Conservation (phyloP, 2,329 filamentous ascomycete genomes). For the Fusarium acutatum region DNA sequence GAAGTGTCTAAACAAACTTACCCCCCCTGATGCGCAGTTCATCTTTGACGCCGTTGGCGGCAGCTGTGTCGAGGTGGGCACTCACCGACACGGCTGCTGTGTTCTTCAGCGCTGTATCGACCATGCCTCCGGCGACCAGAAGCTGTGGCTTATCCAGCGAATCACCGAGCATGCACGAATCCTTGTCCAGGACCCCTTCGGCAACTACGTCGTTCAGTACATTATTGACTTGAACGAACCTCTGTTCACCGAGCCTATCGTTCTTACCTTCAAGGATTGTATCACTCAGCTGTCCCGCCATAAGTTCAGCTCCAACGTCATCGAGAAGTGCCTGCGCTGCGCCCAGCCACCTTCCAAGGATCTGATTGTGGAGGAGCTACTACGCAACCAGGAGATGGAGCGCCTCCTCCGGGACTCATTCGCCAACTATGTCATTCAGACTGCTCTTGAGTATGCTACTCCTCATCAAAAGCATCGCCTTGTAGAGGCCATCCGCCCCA, state of each 20-base stretch:
- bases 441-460: slow-evolving; percentile 86
- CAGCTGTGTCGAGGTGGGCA: slow-evolving; percentile 89
- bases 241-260: slow-evolving; percentile 87
- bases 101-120: slow-evolving; percentile 98
- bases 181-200: slow-evolving; percentile 95
- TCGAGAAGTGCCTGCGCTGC: slow-evolving; percentile 94
- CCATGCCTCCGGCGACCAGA: slow-evolving; percentile 90
- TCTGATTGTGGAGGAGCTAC: slow-evolving; percentile 85
- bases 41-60: slow-evolving; percentile 94
- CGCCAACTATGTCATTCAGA: slow-evolving; percentile 98
- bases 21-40: slow-evolving; percentile 85
- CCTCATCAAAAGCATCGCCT: slow-evolving; percentile 76
- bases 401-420: slow-evolving; percentile 90
- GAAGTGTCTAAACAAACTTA: slow-evolving; percentile 96
- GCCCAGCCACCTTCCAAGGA: slow-evolving; percentile 78
- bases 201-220: slow-evolving; percentile 99
- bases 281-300: slow-evolving; percentile 83
- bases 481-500: slow-evolving; percentile 85
- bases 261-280: slow-evolving; percentile 78
- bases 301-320: slow-evolving; percentile 99
- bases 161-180: slow-evolving; percentile 90
- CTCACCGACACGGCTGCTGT: slow-evolving; percentile 96
- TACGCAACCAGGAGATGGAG: slow-evolving; percentile 78
- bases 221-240: slow-evolving; percentile 94
- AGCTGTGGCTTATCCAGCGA: slow-evolving; percentile 82